Evolutionary conservation across 345 rosid species (phyloP).

Genomic region (Murraya paniculata): DNA sequence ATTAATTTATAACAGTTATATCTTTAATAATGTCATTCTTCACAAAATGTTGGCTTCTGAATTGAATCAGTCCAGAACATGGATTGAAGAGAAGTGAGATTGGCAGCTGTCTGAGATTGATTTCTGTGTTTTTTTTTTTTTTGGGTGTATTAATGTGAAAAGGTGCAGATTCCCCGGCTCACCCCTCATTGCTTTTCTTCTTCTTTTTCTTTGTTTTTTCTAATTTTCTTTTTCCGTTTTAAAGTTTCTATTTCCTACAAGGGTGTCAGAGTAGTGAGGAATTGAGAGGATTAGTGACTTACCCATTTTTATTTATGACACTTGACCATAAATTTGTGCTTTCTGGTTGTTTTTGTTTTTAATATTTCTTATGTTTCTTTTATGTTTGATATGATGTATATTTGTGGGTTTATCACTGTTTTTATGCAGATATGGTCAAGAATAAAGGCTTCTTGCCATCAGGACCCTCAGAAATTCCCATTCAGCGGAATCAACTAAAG

Average conservation of each 20-base stretch:
- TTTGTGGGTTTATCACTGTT: background rate
- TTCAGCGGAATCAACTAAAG: constrained; percentile 49
- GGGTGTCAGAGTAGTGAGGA: background rate
- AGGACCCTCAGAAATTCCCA: constrained; percentile 50
- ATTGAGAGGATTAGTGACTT: background rate
- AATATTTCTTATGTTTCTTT: background rate
- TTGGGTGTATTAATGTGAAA: background rate
- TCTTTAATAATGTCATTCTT: background rate
- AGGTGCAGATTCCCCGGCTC: background rate
- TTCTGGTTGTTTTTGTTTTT: background rate
- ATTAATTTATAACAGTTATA: background rate
- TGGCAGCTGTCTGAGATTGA: background rate
- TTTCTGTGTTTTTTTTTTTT: background rate
- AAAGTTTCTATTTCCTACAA: background rate
- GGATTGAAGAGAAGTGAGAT: background rate
- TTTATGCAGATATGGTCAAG: constrained; percentile 57
- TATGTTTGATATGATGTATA: background rate
- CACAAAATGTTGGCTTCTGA: background rate
- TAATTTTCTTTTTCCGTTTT: too few relatives aligned
- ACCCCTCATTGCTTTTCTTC: background rate
- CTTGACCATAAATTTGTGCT: background rate
- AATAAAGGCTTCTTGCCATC: constrained; percentile 68
- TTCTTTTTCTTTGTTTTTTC: background rate
- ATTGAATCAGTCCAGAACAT: background rate
- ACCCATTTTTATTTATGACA: background rate